Evolutionary conservation across 352 stramenopile genomes (phyloP).

Genomic region (Phytophthora vignae): DNA sequence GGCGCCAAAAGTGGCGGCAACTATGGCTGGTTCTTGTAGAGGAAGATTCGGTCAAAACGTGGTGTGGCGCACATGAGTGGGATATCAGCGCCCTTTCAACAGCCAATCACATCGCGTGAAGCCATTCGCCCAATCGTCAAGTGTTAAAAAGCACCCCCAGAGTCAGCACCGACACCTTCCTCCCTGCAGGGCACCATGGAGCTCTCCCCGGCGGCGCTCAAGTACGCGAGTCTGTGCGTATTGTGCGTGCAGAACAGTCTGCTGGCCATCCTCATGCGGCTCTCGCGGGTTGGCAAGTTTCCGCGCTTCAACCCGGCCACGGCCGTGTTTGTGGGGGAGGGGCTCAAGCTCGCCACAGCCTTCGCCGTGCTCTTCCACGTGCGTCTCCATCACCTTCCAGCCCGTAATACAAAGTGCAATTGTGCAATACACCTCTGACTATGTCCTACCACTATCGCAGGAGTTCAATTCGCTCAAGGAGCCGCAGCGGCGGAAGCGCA

Average conservation of each 20-base stretch:
- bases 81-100: background rate
- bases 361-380: constrained; percentile 58
- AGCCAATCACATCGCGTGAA: background rate
- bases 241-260: constrained; percentile 87
- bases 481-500: constrained; percentile 35
- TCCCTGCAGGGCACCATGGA: constrained; percentile 22
- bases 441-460: constrained; percentile 18
- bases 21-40: background rate
- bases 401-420: background rate
- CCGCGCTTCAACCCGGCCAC: constrained; percentile 81
- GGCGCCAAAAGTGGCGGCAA: constrained; percentile 31
- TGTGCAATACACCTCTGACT: background rate
- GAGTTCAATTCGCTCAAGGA: constrained; percentile 37
- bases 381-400: constrained; percentile 1
- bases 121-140: background rate
- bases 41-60: background rate
- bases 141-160: background rate
- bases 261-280: constrained; percentile 81
- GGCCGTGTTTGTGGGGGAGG: constrained; percentile 76
- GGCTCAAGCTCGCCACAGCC: constrained; percentile 71
- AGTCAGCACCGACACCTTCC: background rate
- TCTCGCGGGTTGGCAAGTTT: constrained; percentile 75
- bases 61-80: constrained; percentile 2
- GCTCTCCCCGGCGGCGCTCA: constrained; percentile 59
- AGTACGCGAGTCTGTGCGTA: constrained; percentile 79